A percentile compares a stretch with the other conserved stretches of the same genome.
These are phyloP conservation scores for Alisma plantagoaquatica DNA, from an alignment of 106 monocot species.

Conservation along the genomic window DNA sequence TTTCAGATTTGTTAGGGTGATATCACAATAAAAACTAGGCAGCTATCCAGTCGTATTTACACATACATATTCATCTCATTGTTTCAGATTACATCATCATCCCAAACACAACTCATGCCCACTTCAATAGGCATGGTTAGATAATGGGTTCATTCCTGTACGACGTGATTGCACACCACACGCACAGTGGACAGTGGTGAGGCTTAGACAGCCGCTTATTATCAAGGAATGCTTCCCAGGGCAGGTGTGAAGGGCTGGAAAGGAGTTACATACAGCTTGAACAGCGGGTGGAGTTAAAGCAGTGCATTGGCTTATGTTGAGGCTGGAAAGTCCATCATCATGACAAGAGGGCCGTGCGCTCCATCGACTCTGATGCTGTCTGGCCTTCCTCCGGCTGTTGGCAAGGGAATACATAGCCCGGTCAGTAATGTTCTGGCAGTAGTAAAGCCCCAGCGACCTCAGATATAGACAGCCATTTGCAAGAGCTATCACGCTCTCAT, in stretches of 20 bases:
- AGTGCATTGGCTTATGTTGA: conserved; percentile 97
- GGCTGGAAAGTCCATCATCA: conserved; percentile 61
- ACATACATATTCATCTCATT: too few relatives aligned
- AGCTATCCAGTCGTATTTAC: too few relatives aligned
- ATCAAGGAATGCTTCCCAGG: conserved; percentile 67
- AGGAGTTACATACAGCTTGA: conserved; percentile 87
- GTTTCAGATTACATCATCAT: too few relatives aligned
- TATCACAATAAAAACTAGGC: too few relatives aligned
- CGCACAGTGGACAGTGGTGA: conserved; percentile 82
- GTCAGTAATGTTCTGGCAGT: conserved; percentile 97
- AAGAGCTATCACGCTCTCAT: conserved; percentile 88
- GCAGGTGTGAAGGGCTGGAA: conserved; percentile 83
- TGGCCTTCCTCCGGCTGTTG: conserved; percentile 24
- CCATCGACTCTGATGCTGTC: conserved; percentile 9
- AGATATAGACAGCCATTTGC: conserved; percentile 63
- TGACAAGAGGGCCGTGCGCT: background rate
- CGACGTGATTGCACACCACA: conserved; percentile 49
- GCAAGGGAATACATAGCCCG: conserved; percentile 86
- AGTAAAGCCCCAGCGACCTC: conserved; percentile 68
- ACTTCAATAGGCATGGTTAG: conserved; percentile 36
- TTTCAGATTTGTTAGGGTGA: too few relatives aligned
- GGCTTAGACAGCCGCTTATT: conserved; percentile 92
- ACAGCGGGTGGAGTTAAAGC: conserved; percentile 90
- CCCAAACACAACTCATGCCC: too few relatives aligned
- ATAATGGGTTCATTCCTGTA: conserved; percentile 10